These are phyloP conservation scores for Flaveria trinervia DNA, from an alignment of 129 eudicot species.

Conservation along the genomic window DNA sequence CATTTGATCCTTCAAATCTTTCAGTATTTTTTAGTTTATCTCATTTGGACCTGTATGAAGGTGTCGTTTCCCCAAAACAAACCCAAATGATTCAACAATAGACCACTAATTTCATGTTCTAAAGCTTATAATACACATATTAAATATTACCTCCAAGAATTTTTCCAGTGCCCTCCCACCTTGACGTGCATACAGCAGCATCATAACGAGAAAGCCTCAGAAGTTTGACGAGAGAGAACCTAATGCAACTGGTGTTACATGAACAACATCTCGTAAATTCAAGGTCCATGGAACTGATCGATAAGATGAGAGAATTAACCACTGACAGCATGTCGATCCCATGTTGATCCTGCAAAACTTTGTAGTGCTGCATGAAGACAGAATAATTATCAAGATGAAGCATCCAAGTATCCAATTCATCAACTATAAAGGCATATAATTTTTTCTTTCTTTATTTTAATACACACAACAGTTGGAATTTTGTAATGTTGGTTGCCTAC, in stretches of 20 bases:
- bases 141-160: conserved; percentile 81
- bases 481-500: background rate
- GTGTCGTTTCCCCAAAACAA: background rate
- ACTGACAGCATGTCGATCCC: conserved; percentile 63
- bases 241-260: conserved; percentile 81
- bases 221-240: conserved; percentile 70
- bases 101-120: background rate
- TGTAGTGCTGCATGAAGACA: conserved; percentile 45
- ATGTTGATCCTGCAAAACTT: conserved; percentile 62
- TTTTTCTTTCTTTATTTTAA: background rate
- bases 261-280: conserved; percentile 53
- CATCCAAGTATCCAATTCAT: background rate
- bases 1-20: background rate
- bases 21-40: background rate
- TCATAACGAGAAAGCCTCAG: conserved; percentile 75
- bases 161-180: conserved; percentile 76
- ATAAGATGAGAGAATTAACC: conserved; percentile 67
- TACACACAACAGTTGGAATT: background rate
- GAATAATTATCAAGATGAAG: background rate
- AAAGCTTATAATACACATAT: background rate
- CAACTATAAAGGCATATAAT: background rate
- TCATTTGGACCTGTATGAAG: background rate
- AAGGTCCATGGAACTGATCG: conserved; percentile 58
- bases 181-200: conserved; percentile 82
- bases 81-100: background rate